Conservation (phyloP, 164 flowering plant genomes). For the Vitis labrusca region DNA sequence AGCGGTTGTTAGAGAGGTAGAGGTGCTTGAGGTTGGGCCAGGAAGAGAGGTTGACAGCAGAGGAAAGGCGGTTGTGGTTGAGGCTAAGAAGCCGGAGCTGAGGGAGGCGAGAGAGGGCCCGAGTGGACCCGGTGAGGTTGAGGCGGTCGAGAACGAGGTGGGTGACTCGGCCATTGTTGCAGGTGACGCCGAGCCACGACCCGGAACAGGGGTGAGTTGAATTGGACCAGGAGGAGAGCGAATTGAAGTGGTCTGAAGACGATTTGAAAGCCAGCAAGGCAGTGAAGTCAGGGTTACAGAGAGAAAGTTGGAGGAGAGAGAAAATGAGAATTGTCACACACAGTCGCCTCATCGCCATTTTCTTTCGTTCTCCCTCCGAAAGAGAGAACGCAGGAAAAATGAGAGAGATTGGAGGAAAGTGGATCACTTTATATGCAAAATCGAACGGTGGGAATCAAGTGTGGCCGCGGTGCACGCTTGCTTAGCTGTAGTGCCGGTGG, state of each 20-base stretch:
- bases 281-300: conserved; percentile 17
- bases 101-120: conserved; percentile 24
- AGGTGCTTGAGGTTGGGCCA: conserved; percentile 47
- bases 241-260: conserved; percentile 16
- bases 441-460: too few relatives aligned
- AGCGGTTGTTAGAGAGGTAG: conserved; percentile 43
- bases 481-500: too few relatives aligned
- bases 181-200: conserved; percentile 52
- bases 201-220: conserved; percentile 34
- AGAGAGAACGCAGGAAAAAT: too few relatives aligned
- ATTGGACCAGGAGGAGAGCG: conserved; percentile 37
- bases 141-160: conserved; percentile 40
- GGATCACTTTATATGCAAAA: too few relatives aligned
- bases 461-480: too few relatives aligned
- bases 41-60: conserved; percentile 27
- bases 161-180: conserved; percentile 35
- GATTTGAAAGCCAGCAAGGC: conserved; percentile 32
- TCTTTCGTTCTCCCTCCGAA: too few relatives aligned
- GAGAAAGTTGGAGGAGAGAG: conserved; percentile 10
- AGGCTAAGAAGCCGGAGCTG: conserved; percentile 48
- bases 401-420: too few relatives aligned
- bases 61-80: conserved; percentile 28
- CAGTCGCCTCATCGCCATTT: too few relatives aligned
- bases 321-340: not conserved
- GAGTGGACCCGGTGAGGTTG: conserved; percentile 35